Evolutionary conservation across 768 basidiomycete species (phyloP).

Genomic region (Tulasnella sp.): DNA sequence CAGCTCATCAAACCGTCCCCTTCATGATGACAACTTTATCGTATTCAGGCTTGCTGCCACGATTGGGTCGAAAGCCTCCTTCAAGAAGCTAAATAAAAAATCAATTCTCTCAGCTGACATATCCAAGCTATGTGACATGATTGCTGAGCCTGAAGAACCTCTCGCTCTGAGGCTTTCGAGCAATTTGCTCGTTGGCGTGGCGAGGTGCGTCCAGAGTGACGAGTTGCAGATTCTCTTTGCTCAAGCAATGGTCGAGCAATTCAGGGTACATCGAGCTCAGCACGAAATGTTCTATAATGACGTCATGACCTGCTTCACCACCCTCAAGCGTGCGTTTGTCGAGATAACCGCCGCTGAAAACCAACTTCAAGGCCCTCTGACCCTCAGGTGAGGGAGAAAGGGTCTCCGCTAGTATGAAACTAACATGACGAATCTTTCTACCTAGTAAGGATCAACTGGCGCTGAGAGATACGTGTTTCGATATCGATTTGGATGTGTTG

Average conservation of each 20-base stretch:
- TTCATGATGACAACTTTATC: conserved; percentile 3
- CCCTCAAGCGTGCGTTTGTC: conserved; percentile 73
- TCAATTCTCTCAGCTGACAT: conserved; percentile 86
- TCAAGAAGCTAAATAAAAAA: conserved; percentile 75
- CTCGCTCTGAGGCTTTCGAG: conserved; percentile 82
- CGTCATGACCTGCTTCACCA: conserved; percentile 69
- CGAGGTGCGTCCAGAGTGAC: conserved; percentile 52
- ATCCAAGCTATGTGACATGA: conserved; percentile 70
- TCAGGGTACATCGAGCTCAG: conserved; percentile 40
- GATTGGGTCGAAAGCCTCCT: conserved; percentile 78
- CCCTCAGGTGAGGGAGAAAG: conserved; percentile 56
- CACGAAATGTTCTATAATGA: conserved; percentile 80
- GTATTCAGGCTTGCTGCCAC: conserved; percentile 79
- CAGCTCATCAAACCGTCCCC: not conserved
- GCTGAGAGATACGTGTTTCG: conserved; percentile 32
- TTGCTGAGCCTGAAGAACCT: conserved; percentile 78
- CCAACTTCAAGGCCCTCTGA: conserved; percentile 42
- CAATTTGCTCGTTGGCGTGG: conserved; percentile 84
- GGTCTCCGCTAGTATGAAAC: conserved; percentile 35
- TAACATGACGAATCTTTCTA: not conserved
- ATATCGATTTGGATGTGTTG: conserved; percentile 32
- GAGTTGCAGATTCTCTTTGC: not conserved
- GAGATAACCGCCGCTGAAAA: conserved; percentile 47
- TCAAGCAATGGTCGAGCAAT: not conserved
- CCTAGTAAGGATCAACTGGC: conserved; percentile 35